Evolutionary conservation across 1,139 yeast genomes (phyloP), one percentile per base, ranked within the genome.

Genomic region (Blastobotrys capitulatus): DNA sequence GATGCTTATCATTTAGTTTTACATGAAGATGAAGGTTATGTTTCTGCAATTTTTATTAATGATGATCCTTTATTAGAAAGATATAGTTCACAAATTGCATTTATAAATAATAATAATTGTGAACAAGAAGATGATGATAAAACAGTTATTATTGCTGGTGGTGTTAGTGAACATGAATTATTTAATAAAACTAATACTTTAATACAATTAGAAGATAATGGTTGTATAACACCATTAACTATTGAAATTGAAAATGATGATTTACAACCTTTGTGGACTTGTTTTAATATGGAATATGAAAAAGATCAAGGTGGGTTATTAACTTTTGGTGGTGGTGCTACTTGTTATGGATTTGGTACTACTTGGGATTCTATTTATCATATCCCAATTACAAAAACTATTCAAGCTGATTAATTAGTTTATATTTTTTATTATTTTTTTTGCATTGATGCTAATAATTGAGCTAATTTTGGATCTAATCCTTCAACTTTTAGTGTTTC

Each of bases 341-440:
- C 86, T 1, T 86, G 95, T 62, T 86, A 84, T 60, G 85, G 92
- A 0, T 86, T 86, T 68, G 95, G 95, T 0, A 79, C 88, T 27
- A 78, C 74, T 42, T 83, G 83, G 75, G 83, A 80, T 53, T 64
- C 67, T 27, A 40, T 42, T 5, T 34, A 32, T 16, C 7, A 44
- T 20, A 32, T 20, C n/a, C 25, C n/a, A 16, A 26, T n/a, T 8
- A n/a, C 25, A 7, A 38, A 22, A 25, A 19, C 34, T 6, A 26
- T 15, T 15, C 2, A 39, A 38, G 27, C 16, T 4, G 18, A 29
- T 12, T 29, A 29, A 29, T 12, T 26, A 26, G 7, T 26, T 26
- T 26, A 26, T 26, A 7, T 26, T 26, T 26, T 7, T 26, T 10
- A 26, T 26, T 20, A 36, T 29, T 44, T 38, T 27, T 38, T 35